These are phyloP conservation scores for Prunus mongolica DNA, from an alignment of 306 rosid genomes.

Conservation along the genomic window DNA sequence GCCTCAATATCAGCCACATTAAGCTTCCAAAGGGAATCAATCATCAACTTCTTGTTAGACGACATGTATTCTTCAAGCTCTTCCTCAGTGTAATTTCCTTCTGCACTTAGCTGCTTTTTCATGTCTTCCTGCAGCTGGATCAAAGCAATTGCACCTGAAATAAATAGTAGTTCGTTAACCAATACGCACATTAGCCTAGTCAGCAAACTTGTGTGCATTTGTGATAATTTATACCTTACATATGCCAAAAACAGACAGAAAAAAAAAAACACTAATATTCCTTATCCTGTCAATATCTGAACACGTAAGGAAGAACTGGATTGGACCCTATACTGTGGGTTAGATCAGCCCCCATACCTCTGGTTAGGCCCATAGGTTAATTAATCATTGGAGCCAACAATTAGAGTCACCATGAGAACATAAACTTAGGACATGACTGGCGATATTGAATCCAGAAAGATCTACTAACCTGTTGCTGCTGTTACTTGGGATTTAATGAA, in stretches of 20 bases:
- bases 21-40: slow-evolving; percentile 96
- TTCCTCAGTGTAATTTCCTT: slow-evolving; percentile 89
- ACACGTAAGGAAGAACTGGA: background rate
- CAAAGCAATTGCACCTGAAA: slow-evolving; percentile 90
- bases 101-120: slow-evolving; percentile 86
- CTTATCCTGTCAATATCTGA: slow-evolving; percentile 6
- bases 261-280: background rate
- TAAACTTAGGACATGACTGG: background rate
- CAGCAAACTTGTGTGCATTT: background rate
- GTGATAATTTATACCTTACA: background rate
- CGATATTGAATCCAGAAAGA: slow-evolving; percentile 11
- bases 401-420: slow-evolving; percentile 9
- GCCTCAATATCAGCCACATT: slow-evolving; percentile 98
- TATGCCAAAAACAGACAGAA: background rate
- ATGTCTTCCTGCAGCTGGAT: slow-evolving; percentile 98
- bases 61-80: slow-evolving; percentile 90
- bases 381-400: background rate
- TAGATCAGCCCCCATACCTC: background rate
- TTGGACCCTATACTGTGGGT: slow-evolving; percentile 1
- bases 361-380: slow-evolving; percentile 3
- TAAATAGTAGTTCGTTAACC: slow-evolving; percentile 20
- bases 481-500: slow-evolving; percentile 96
- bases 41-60: slow-evolving; percentile 84
- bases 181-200: background rate
- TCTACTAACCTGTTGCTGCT: slow-evolving; percentile 86